A percentile compares a stretch with the other conserved stretches of the same genome.
These are phyloP conservation scores for Zygosaccharomyces sapae DNA, from an alignment of 1,139 yeast genomes.

Conservation along the genomic window DNA sequence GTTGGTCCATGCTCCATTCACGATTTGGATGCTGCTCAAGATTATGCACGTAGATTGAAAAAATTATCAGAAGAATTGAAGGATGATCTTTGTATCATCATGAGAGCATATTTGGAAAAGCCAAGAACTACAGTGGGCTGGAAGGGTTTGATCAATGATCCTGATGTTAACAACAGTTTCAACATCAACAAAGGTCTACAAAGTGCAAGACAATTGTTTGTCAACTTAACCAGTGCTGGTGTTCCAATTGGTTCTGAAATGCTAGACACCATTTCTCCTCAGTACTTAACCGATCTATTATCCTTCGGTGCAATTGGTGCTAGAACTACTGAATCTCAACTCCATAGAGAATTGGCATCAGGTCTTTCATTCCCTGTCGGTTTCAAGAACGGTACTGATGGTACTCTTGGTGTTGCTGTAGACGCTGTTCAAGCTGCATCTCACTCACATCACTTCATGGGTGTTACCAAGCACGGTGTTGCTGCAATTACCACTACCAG, in stretches of 20 bases:
- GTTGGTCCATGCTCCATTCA: constrained; percentile 98
- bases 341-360: constrained; percentile 94
- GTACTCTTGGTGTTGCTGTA: constrained; percentile 85
- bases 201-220: constrained; percentile 79
- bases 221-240: constrained; percentile 70
- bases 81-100: constrained; percentile 74
- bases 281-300: constrained; percentile 83
- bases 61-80: constrained; percentile 63
- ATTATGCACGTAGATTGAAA: constrained; percentile 71
- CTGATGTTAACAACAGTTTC: constrained; percentile 87
- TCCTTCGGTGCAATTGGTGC: constrained; percentile 99
- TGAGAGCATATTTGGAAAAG: constrained; percentile 97
- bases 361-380: constrained; percentile 98
- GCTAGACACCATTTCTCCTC: constrained; percentile 99
- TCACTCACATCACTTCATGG: constrained; percentile 91
- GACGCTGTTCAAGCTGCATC: constrained; percentile 94
- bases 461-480: constrained; percentile 93
- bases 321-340: constrained; percentile 96
- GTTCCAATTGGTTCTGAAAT: constrained; percentile 94
- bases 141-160: constrained; percentile 97
- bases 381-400: constrained; percentile 98
- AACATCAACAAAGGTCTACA: constrained; percentile 93
- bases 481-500: constrained; percentile 95
- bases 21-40: constrained; percentile 84
- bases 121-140: constrained; percentile 99